Conservation (phyloP, 2,329 filamentous ascomycete genomes). For the Amylocarpus encephaloides region DNA sequence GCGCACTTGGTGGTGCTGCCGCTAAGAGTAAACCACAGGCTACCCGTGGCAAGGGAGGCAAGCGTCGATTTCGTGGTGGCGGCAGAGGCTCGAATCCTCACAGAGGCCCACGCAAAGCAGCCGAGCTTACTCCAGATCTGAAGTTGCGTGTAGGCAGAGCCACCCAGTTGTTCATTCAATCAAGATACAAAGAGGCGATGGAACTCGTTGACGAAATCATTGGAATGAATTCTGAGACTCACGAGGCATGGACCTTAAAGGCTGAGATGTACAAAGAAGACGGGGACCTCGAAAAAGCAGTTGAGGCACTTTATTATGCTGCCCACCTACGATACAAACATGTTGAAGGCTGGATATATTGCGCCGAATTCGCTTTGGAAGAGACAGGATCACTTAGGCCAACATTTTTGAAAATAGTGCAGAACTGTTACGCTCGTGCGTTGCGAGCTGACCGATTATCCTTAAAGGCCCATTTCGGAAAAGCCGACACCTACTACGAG, state of each 20-base stretch:
- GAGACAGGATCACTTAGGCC: conserved; percentile 40
- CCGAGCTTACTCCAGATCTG: conserved; percentile 65
- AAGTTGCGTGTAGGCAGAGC: conserved; percentile 61
- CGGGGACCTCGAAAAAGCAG: conserved; percentile 49
- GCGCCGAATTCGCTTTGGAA: conserved; percentile 51
- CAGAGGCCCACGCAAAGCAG: conserved; percentile 46
- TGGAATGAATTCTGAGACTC: conserved; percentile 60
- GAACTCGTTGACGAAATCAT: conserved; percentile 57
- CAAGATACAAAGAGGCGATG: conserved; percentile 54
- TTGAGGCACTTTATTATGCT: conserved; percentile 55
- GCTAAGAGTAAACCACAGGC: background rate
- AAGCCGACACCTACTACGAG: conserved; percentile 52
- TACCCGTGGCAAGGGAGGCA: conserved; percentile 8
- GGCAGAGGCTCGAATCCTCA: conserved; percentile 9
- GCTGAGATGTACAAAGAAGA: conserved; percentile 56
- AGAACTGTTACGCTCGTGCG: conserved; percentile 54
- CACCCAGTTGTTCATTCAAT: conserved; percentile 59
- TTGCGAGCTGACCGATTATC: conserved; percentile 48
- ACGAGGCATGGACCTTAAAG: conserved; percentile 58
- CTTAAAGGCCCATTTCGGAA: conserved; percentile 51
- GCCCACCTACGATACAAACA: conserved; percentile 58
- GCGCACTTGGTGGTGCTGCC: background rate
- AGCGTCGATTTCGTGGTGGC: background rate
- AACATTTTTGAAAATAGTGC: conserved; percentile 46
- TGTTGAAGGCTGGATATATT: conserved; percentile 50